Evolutionary conservation across 148 eudicot species (phyloP), one percentile per base, ranked within the genome.

Genomic region (Amaranthus palmeri): DNA sequence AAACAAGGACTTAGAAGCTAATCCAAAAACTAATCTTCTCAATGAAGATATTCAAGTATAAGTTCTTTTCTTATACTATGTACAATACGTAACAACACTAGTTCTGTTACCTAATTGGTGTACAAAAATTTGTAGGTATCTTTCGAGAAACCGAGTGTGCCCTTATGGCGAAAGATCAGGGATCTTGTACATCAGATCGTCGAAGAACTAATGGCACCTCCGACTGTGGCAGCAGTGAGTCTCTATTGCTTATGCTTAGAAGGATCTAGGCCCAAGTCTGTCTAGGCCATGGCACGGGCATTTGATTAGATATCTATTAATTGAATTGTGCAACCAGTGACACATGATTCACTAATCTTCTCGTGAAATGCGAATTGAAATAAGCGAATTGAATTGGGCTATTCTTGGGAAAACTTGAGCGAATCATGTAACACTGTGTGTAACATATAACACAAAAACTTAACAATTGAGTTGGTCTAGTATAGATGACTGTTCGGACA

Each of bases 211-310:
- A 49, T 75, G 78, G 81, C 95, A 67, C 98, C 98, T 87, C 98
- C 98, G 18, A 89, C 93, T n/a, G 51, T 93, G 75, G 84, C 78
- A 45, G 89, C 96, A 49, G 98, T 93, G 66, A 89, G 96, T 85
- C 67, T 55, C 57, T 49, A 61, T 57, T 44, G 4, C 47, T 68
- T 25, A 25, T 25, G 36, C 36, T 25, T 25, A 25, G 2, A 0
- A 25, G 36, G 36, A 25, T 25, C 36, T 25, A 25, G 1, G 36
- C 36, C 36, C 36, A 25, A 25, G 36, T 25, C 36, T 25, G 36
- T 25, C 36, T 25, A 25, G 0, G 36, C 1, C 36, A 25, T 25
- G 36, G 36, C 36, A 0, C 36, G 36, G 36, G 36, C 36, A 25
- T 25, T 25, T 25, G 36, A 25, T 25, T 25, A 25, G 36, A 25